Evolutionary conservation across 495 filamentous ascomycete species (phyloP).

Genomic region (Letharia lupina): DNA sequence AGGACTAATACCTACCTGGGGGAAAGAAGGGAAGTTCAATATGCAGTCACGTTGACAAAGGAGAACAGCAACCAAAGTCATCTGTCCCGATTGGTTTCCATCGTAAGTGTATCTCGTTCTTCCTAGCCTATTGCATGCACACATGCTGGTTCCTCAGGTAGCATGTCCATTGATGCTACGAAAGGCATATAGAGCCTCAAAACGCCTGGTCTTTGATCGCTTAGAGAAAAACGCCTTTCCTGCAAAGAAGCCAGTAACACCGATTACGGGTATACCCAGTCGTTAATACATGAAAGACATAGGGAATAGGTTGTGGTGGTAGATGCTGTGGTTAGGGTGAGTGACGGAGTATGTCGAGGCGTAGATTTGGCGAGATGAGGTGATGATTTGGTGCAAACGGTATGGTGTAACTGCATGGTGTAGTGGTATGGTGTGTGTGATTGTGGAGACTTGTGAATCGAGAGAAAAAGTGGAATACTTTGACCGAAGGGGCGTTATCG

Average conservation of each 20-base stretch:
- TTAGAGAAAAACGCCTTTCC: not conserved
- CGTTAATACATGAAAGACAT: conserved; percentile 2
- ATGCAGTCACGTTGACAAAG: not conserved
- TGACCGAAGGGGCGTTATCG: not conserved
- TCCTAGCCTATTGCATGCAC: not conserved
- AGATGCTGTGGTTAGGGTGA: not conserved
- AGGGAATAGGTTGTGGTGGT: not conserved
- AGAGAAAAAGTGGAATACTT: not conserved
- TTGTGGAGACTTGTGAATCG: not conserved
- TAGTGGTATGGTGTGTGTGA: not conserved
- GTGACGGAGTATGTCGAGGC: not conserved
- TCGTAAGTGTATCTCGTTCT: not conserved
- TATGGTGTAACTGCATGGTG: not conserved
- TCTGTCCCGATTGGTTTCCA: not conserved
- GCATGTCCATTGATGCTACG: not conserved
- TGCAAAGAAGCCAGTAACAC: not conserved
- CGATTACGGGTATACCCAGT: conserved; percentile 5
- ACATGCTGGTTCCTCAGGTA: not conserved
- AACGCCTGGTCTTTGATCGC: not conserved
- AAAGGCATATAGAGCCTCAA: not conserved
- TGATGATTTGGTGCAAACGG: not conserved
- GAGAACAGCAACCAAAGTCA: not conserved
- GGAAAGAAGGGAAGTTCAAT: not conserved
- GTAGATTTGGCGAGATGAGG: not conserved
- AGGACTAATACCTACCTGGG: not conserved